A percentile compares a stretch with the other conserved stretches of the same genome.
phyloP scores from a whole-genome alignment of 805 yeast genomes.

The Barnettozyma botsteinii region DNA sequence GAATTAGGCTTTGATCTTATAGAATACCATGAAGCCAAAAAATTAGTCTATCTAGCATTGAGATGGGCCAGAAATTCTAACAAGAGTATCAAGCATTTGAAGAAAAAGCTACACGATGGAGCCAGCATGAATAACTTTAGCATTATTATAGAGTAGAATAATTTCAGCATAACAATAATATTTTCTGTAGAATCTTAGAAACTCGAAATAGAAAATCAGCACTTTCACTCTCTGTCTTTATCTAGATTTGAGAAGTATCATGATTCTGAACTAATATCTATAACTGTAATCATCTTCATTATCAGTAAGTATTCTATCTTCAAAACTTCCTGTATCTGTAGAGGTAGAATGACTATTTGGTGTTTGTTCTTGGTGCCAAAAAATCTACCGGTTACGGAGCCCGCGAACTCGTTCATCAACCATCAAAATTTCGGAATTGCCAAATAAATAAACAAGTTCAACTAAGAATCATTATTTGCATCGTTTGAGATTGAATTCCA shows the following conservation, averaged over 20 bases:
- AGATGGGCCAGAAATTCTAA: conserved; percentile 36
- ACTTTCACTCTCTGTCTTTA: too few species aligned
- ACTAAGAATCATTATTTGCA: neutral
- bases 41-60: conserved; percentile 69
- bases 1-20: conserved; percentile 53
- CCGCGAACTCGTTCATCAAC: neutral
- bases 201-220: neutral
- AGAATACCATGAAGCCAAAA: conserved; percentile 53
- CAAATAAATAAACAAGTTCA: neutral
- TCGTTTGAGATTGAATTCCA: neutral
- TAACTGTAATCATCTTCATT: too few species aligned
- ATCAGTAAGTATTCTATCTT: too few species aligned
- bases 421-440: neutral
- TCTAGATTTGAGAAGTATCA: too few species aligned
- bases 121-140: conserved; percentile 65
- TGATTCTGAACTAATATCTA: too few species aligned
- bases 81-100: conserved; percentile 21
- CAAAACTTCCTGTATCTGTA: too few species aligned
- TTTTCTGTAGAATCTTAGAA: neutral
- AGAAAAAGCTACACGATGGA: conserved; percentile 52
- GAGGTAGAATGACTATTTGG: too few species aligned
- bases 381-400: too few species aligned
- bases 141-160: conserved; percentile 30
- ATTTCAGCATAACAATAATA: neutral
- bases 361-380: too few species aligned